phyloP scores from a whole-genome alignment of 768 basidiomycete genomes.

The Piloderma croceum region DNA sequence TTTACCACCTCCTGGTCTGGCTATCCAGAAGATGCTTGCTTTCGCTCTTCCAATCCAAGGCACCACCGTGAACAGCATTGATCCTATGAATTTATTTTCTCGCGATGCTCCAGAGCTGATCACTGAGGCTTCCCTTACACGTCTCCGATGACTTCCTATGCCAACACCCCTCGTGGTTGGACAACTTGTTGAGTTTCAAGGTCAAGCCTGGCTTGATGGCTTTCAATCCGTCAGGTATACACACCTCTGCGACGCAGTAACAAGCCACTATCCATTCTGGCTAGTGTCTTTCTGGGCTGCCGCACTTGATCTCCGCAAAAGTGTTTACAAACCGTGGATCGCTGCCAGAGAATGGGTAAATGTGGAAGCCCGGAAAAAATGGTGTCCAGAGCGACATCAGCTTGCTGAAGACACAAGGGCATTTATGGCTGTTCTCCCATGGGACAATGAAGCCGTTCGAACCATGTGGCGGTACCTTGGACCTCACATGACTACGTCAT shows the following conservation, averaged over 20 bases:
- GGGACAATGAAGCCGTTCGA: slow-evolving; percentile 4
- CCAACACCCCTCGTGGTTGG: background rate
- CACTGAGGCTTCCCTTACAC: background rate
- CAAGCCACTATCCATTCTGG: slow-evolving; percentile 7
- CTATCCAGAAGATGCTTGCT: background rate
- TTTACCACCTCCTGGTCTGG: background rate
- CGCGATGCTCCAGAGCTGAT: background rate
- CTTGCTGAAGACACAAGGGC: background rate
- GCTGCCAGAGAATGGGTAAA: background rate
- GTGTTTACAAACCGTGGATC: background rate
- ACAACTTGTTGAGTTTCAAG: background rate
- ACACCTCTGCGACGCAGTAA: slow-evolving; percentile 3
- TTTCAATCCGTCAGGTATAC: slow-evolving; percentile 2
- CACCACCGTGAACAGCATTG: background rate
- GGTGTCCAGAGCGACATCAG: background rate
- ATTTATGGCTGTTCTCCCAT: background rate
- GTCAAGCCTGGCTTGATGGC: slow-evolving; percentile 7
- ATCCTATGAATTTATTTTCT: slow-evolving; percentile 7
- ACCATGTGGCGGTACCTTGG: slow-evolving; percentile 5
- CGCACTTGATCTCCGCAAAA: slow-evolving; percentile 2
- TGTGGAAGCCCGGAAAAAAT: background rate
- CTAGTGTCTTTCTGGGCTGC: slow-evolving; percentile 4
- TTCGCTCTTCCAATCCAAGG: background rate
- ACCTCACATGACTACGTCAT: slow-evolving; percentile 3
- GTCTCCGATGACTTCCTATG: slow-evolving; percentile 2